Base-by-base conservation (phyloP, 805 yeast species). In the Candida stauntonica region DNA sequence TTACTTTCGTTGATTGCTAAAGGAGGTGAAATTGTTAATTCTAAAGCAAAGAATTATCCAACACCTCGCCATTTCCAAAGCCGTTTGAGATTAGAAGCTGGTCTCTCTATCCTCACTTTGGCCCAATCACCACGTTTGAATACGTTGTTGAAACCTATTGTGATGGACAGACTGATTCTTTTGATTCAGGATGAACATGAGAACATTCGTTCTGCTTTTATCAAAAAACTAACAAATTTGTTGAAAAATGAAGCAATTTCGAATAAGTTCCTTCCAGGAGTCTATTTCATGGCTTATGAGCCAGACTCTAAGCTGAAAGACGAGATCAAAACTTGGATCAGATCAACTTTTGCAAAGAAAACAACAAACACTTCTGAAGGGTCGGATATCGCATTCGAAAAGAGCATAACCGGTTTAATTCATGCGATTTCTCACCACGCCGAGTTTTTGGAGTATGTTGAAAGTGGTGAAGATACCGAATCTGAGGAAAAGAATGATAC, bases 251-350 rank as follows among this genome's bases (percentile, higher is more conserved):
- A 71, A 35, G 46, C 56, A 8, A 68, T 87, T 3, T 77, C 94
- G 1, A 80, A 79, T 39, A 70, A 77, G 44, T 86, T 79, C 50
- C 52, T 83, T 30, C 80, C 87, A 1, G 56, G 86, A 17, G 63
- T 85, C 1, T 86, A 82, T 55, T 81, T 85, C 54, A 67, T 74
- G 50, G 95, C 93, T 1, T 79, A 76, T 52, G 97, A 88, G 52
- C 91, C 94, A 0, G 71, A 74, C 20, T 50, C 49, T 3, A 58
- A 59, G 1, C 54, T 86, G 28, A 73, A 68, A 43, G 57, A 62
- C 2, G 72, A 75, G 29, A 71, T 77, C 0, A 67, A 68, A 26
- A 81, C 81, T 1, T 88, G 96, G 96, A 69, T 86, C 5, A 68
- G 70, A 32, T 80, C 91, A 1, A 68, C 80, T 13, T 70, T 72